These are phyloP conservation scores for Stagonosporopsis cucurbitacearum DNA, from an alignment of 2,329 filamentous ascomycete species.

Conservation along the genomic window DNA sequence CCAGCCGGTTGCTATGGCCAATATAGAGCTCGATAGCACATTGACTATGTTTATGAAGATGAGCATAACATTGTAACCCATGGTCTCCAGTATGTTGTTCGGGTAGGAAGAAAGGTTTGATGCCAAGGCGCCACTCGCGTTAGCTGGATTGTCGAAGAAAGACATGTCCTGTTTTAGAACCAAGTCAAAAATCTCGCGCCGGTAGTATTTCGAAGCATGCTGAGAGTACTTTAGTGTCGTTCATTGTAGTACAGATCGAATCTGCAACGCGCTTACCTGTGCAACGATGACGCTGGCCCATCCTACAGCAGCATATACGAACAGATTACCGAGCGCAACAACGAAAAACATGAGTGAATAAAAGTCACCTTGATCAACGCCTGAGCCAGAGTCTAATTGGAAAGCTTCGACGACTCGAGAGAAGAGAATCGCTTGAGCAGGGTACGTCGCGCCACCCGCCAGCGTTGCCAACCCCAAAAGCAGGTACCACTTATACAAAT, in stretches of 20 bases:
- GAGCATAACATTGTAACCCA: slow-evolving; percentile 85
- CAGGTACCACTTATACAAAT: slow-evolving; percentile 48
- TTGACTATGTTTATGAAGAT: slow-evolving; percentile 82
- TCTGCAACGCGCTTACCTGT: slow-evolving; percentile 42
- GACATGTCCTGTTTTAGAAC: slow-evolving; percentile 92
- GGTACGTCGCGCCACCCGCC: slow-evolving; percentile 52
- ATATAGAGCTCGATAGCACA: slow-evolving; percentile 72
- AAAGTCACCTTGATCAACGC: slow-evolving; percentile 55
- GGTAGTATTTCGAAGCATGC: slow-evolving; percentile 41
- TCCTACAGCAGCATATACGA: slow-evolving; percentile 56
- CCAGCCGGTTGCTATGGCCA: slow-evolving; percentile 82
- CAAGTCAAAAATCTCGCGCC: slow-evolving; percentile 72
- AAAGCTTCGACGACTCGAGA: slow-evolving; percentile 58
- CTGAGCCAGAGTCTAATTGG: slow-evolving; percentile 48
- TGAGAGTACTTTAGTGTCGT: slow-evolving; percentile 1
- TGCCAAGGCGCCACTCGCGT: slow-evolving; percentile 86
- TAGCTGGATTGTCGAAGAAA: slow-evolving; percentile 90
- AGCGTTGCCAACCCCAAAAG: slow-evolving; percentile 38
- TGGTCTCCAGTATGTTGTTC: slow-evolving; percentile 85
- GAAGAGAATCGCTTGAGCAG: slow-evolving; percentile 59
- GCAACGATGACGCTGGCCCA: slow-evolving; percentile 55
- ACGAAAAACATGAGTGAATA: slow-evolving; percentile 64
- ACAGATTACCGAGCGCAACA: slow-evolving; percentile 56
- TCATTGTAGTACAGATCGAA: neutral
- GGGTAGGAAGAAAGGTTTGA: slow-evolving; percentile 70